These are phyloP conservation scores for Populus pruinosa DNA, from an alignment of 345 rosid species.

Conservation along the genomic window DNA sequence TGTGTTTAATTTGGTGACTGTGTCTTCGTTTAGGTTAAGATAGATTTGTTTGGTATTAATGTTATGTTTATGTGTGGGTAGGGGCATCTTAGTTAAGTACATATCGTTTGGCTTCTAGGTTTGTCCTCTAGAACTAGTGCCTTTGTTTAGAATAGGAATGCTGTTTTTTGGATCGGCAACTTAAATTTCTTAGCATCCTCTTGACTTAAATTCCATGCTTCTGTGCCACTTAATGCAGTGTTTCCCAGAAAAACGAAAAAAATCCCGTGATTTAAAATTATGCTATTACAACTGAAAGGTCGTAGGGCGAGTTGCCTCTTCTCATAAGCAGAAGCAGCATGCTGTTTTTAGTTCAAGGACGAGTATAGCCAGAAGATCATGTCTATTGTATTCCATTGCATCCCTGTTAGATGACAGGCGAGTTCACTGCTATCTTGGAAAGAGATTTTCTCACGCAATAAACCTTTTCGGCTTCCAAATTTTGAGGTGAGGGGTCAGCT, in stretches of 20 bases:
- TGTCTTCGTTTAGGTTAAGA: constrained; percentile 9
- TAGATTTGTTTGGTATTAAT: constrained; percentile 3
- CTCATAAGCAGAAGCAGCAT: neutral
- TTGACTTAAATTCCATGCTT: neutral
- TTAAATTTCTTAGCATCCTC: neutral
- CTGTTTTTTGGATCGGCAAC: neutral
- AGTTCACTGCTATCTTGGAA: neutral
- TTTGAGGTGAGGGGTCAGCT: neutral
- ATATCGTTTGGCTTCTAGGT: constrained; percentile 28
- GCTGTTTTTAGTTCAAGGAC: neutral
- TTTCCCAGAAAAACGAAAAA: neutral
- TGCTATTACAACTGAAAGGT: neutral
- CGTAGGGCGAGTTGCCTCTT: neutral
- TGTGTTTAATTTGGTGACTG: constrained; percentile 7
- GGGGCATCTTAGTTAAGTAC: constrained; percentile 14
- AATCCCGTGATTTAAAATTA: neutral
- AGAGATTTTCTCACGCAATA: neutral
- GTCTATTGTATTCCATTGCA: neutral
- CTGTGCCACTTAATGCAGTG: neutral
- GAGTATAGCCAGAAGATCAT: neutral
- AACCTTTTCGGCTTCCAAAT: neutral
- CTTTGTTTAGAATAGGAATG: neutral
- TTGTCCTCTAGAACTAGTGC: constrained; percentile 5
- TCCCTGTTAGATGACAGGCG: neutral
- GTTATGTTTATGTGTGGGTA: neutral